phyloP scores from a whole-genome alignment of 2,329 filamentous ascomycete species.

The Colletotrichum sp. region DNA sequence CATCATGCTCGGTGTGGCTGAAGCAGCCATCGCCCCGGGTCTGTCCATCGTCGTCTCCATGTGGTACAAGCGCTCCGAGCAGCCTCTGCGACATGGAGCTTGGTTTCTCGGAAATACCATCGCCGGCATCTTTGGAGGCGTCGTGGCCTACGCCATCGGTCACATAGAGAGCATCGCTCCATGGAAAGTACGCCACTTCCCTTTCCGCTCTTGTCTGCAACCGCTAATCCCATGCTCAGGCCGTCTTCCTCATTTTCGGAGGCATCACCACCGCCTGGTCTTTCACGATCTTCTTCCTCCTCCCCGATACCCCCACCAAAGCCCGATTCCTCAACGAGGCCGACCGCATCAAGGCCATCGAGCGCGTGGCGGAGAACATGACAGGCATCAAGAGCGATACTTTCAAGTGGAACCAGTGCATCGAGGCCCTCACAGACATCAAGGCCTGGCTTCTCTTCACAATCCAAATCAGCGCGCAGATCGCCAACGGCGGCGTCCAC shows the following conservation, averaged over 20 bases:
- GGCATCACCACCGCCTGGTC: conserved; percentile 63
- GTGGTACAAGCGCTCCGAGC: conserved; percentile 39
- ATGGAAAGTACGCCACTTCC: background rate
- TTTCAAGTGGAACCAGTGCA: conserved; percentile 70
- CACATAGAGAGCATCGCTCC: conserved; percentile 23
- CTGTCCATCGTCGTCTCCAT: conserved; percentile 33
- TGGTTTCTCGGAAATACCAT: conserved; percentile 39
- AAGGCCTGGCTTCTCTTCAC: conserved; percentile 65
- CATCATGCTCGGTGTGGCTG: conserved; percentile 36
- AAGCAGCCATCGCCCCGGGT: conserved; percentile 33
- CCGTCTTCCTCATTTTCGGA: conserved; percentile 67
- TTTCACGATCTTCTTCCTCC: conserved; percentile 62
- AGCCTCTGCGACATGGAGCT: conserved; percentile 33
- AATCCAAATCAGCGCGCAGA: conserved; percentile 66
- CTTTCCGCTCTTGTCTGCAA: background rate
- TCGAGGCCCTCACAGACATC: conserved; percentile 50
- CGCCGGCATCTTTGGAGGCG: conserved; percentile 31
- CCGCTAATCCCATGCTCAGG: conserved; percentile 31
- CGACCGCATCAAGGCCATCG: conserved; percentile 71
- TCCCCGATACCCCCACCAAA: conserved; percentile 61
- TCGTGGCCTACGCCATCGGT: conserved; percentile 34
- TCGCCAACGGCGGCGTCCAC: conserved; percentile 67
- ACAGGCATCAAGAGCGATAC: conserved; percentile 77
- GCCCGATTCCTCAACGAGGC: conserved; percentile 62
- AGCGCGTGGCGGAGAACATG: conserved; percentile 75